Conservation (phyloP, 2,329 filamentous ascomycete genomes). For the Ophiostoma piceae region DNA sequence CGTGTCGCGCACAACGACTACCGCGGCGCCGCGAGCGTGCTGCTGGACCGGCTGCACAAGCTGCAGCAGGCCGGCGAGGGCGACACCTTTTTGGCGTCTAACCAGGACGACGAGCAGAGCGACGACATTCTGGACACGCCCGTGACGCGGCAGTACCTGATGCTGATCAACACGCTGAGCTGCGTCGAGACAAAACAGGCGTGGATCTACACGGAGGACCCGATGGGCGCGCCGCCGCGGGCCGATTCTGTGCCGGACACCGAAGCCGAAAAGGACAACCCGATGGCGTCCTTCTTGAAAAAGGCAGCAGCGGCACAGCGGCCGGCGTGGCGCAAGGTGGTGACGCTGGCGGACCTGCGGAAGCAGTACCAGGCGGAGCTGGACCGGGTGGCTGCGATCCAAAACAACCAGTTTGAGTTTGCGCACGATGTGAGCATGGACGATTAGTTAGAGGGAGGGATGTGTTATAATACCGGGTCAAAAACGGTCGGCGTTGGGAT, state of each 20-base stretch:
- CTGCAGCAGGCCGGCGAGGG: slow-evolving; percentile 55
- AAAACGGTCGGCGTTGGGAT: slow-evolving; percentile 18
- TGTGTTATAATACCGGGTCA: not conserved
- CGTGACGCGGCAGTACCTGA: slow-evolving; percentile 72
- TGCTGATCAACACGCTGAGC: slow-evolving; percentile 86
- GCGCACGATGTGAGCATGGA: slow-evolving; percentile 51
- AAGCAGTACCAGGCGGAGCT: slow-evolving; percentile 87
- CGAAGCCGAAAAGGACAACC: not conserved
- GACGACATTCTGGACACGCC: slow-evolving; percentile 56
- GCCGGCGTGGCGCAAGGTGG: slow-evolving; percentile 60
- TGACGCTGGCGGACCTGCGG: slow-evolving; percentile 80
- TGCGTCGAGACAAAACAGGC: slow-evolving; percentile 77
- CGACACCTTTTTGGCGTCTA: slow-evolving; percentile 42
- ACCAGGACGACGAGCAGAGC: not conserved
- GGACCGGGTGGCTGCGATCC: slow-evolving; percentile 80
- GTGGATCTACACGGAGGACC: slow-evolving; percentile 63
- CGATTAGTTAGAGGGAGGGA: slow-evolving; percentile 33
- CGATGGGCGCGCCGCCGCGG: slow-evolving; percentile 29
- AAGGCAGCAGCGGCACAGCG: slow-evolving; percentile 28
- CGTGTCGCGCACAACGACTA: slow-evolving; percentile 79
- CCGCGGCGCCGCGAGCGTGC: slow-evolving; percentile 65
- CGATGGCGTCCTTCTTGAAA: slow-evolving; percentile 30
- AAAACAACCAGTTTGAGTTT: slow-evolving; percentile 85
- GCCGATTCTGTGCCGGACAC: not conserved
- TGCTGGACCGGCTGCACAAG: slow-evolving; percentile 60